phyloP scores from a whole-genome alignment of 495 filamentous ascomycete species.

The Neurospora sp. region DNA sequence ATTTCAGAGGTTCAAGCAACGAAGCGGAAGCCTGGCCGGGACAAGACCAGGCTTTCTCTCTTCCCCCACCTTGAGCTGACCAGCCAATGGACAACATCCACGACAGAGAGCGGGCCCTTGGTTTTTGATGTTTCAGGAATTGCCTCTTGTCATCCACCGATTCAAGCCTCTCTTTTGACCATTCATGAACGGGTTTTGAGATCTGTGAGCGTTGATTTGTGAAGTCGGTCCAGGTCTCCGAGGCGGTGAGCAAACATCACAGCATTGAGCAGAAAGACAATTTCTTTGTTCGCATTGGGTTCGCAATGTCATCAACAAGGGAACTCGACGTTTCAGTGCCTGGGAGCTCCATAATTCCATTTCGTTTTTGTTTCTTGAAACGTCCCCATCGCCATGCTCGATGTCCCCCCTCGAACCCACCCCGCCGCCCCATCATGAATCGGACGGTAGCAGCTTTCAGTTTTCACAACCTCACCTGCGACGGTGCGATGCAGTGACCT shows the following conservation, averaged over 20 bases:
- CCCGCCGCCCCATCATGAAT: not conserved
- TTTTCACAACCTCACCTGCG: not conserved
- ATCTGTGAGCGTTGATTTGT: not conserved
- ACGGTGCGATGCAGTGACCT: not conserved
- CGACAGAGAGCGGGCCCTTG: constrained; percentile 3
- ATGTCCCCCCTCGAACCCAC: not conserved
- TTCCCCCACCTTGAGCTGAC: not conserved
- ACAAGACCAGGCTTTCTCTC: not conserved
- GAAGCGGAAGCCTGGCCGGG: not conserved
- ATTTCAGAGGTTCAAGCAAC: not conserved
- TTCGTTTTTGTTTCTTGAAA: not conserved
- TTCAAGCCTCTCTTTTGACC: not conserved
- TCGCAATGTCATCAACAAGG: not conserved
- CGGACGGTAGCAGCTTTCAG: not conserved
- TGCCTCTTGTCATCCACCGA: constrained; percentile 4
- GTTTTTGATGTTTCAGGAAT: constrained; percentile 9
- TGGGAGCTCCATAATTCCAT: not conserved
- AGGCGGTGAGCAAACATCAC: not conserved
- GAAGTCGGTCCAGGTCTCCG: not conserved
- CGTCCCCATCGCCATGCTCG: not conserved
- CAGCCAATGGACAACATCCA: constrained; percentile 6
- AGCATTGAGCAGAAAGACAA: not conserved
- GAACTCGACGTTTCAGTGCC: not conserved
- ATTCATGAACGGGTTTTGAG: not conserved
- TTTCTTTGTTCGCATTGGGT: not conserved